phyloP scores from a whole-genome alignment of 2,329 filamentous ascomycete species.

The Penicillium sp. region DNA sequence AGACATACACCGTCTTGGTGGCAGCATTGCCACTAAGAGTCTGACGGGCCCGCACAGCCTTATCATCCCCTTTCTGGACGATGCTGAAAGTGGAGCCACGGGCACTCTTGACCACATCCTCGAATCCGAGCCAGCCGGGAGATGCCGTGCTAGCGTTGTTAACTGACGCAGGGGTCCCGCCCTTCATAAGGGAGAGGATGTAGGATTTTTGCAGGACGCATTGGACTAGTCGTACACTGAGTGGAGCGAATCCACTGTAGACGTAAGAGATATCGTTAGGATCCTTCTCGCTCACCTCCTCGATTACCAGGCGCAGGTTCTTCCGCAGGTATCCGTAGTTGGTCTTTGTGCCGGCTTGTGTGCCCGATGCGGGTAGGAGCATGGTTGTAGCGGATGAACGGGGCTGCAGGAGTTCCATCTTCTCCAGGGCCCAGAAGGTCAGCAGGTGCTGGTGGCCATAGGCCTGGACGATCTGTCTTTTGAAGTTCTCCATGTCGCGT shows the following conservation, averaged over 20 bases:
- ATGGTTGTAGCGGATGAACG: constrained; percentile 72
- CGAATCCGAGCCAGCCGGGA: constrained; percentile 88
- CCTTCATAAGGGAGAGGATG: constrained; percentile 65
- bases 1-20: constrained; percentile 87
- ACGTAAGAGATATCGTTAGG: constrained; percentile 97
- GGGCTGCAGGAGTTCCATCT: constrained; percentile 77
- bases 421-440: constrained; percentile 82
- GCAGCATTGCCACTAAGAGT: constrained; percentile 70
- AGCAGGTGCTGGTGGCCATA: constrained; percentile 94
- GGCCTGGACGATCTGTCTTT: constrained; percentile 78
- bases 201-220: constrained; percentile 89
- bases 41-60: constrained; percentile 79
- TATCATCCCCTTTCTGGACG: constrained; percentile 86
- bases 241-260: constrained; percentile 92
- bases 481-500: constrained; percentile 85
- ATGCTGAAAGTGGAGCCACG: constrained; percentile 88
- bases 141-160: constrained; percentile 55
- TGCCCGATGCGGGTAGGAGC: constrained; percentile 70
- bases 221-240: constrained; percentile 87
- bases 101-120: constrained; percentile 83
- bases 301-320: constrained; percentile 80
- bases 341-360: constrained; percentile 65
- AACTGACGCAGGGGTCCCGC: constrained; percentile 50
- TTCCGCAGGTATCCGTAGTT: constrained; percentile 89
- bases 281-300: constrained; percentile 92